Evolutionary conservation across 2,329 filamentous ascomycete species (phyloP).

Genomic region (Rhinocladiella mackenziei): DNA sequence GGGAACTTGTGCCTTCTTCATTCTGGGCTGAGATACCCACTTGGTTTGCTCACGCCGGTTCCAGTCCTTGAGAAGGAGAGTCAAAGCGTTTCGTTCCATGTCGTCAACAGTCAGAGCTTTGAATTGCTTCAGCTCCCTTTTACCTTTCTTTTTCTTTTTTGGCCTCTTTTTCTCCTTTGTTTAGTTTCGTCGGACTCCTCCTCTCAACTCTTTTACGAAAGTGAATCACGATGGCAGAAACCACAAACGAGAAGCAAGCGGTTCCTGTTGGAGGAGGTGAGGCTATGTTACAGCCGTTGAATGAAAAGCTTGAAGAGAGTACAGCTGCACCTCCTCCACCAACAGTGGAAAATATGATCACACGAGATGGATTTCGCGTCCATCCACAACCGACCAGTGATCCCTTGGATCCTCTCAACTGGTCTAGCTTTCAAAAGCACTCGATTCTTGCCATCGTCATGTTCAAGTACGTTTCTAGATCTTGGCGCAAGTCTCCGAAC

Average conservation of each 20-base stretch:
- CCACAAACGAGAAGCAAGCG: constrained; percentile 11
- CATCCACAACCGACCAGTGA: constrained; percentile 46
- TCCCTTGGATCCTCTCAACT: constrained; percentile 54
- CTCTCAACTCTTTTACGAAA: neutral
- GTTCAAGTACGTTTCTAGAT: constrained; percentile 47
- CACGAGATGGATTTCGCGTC: constrained; percentile 33
- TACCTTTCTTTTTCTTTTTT: neutral
- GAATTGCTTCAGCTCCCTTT: neutral
- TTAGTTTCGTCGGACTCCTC: neutral
- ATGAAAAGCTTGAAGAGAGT: constrained; percentile 24
- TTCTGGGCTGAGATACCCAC: neutral
- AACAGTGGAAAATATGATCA: constrained; percentile 17
- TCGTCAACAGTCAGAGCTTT: neutral
- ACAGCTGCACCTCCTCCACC: constrained; percentile 14
- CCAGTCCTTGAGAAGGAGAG: neutral
- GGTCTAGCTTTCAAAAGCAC: constrained; percentile 48
- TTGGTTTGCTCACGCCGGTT: neutral
- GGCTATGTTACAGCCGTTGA: neutral
- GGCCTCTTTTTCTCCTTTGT: neutral
- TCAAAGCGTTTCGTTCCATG: neutral
- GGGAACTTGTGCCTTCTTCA: neutral
- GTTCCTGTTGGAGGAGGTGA: neutral
- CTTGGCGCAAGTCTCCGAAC: too few species aligned
- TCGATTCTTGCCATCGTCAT: constrained; percentile 51
- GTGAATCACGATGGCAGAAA: constrained; percentile 8